Evolutionary conservation across 768 basidiomycete species (phyloP), one percentile per base, ranked within the genome.

Genomic region (Suillus decipiens): DNA sequence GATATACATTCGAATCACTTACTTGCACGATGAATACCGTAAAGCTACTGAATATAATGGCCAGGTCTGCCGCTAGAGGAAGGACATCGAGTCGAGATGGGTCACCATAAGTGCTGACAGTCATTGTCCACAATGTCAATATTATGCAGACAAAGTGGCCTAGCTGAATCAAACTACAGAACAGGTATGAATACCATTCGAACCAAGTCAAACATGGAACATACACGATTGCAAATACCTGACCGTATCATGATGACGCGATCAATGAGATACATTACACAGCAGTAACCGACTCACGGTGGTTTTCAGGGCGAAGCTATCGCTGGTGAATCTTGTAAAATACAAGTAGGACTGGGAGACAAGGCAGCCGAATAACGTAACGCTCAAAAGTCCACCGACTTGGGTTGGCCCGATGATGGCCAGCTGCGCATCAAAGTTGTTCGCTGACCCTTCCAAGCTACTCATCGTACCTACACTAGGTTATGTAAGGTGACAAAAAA

Each of bases 311-410:
- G 12, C 2, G 31, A 43, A 37, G 22, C 62, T 62, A 15, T 61
- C 56, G 15, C 2, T 54, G 11, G 47, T 31, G 62, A 63, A 69
- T 11, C 17, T 62, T 15, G 59, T 45, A 53, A 63, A 62, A 56
- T 68, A 68, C 19, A 58, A 19, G 48, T 66, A 64, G 8, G 53
- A 31, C 61, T 68, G 67, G 34, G 37, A 41, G 7, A 43, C 48
- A n/a, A 61, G 28, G 28, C 67, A 57, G 12, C 67, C 67, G 37
- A 68, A 66, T n/a, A 68, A 53, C 22, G 62, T 36, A 4, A 53
- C 37, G 9, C 59, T 59, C 15, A 64, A 43, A 17, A 66, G 36
- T 14, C 53, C 59, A 22, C 66, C 63, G 17, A 67, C 62, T 39
- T 66, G 63, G 17, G 66, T 48, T 4, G 66, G 63, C 22, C 63